Evolutionary conservation across 306 rosid genomes (phyloP).

Genomic region (Albizia julibrissin): DNA sequence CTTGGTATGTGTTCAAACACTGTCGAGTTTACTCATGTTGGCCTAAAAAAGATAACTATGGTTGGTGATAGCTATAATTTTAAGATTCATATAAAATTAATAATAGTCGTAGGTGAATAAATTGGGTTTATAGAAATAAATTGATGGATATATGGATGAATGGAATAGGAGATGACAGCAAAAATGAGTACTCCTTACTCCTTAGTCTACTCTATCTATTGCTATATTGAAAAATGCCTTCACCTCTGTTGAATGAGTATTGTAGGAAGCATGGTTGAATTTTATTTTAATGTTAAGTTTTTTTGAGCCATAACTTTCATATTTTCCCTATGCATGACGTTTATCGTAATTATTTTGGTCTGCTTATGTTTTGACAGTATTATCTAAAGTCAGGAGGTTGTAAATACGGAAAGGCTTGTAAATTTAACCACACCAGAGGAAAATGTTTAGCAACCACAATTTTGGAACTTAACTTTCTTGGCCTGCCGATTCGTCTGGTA

Average conservation of each 20-base stretch:
- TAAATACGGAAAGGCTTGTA: slow-evolving; percentile 79
- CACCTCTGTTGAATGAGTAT: slow-evolving; percentile 4
- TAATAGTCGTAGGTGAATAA: too few relatives aligned
- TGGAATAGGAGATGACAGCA: not conserved
- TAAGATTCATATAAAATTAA: too few relatives aligned
- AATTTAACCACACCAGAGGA: slow-evolving; percentile 71
- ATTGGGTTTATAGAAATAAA: too few relatives aligned
- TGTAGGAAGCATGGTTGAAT: slow-evolving; percentile 8
- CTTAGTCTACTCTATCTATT: not conserved
- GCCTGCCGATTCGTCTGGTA: slow-evolving; percentile 94
- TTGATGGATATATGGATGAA: too few relatives aligned
- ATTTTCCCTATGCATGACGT: slow-evolving; percentile 17
- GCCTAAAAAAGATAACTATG: too few relatives aligned
- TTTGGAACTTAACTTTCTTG: slow-evolving; percentile 76
- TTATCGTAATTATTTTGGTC: slow-evolving; percentile 20
- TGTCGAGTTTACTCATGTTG: too few relatives aligned
- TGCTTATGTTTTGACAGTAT: slow-evolving; percentile 82
- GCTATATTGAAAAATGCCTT: slow-evolving; percentile 20
- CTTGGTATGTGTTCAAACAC: too few relatives aligned
- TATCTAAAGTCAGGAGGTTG: slow-evolving; percentile 88
- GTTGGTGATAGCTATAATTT: too few relatives aligned
- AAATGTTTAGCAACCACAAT: slow-evolving; percentile 39
- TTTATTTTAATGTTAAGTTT: slow-evolving; percentile 9
- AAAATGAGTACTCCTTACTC: not conserved
- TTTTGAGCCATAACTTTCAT: slow-evolving; percentile 1